phyloP scores from a whole-genome alignment of 139 green algal genomes.

The Chlamydomonas sp. region DNA sequence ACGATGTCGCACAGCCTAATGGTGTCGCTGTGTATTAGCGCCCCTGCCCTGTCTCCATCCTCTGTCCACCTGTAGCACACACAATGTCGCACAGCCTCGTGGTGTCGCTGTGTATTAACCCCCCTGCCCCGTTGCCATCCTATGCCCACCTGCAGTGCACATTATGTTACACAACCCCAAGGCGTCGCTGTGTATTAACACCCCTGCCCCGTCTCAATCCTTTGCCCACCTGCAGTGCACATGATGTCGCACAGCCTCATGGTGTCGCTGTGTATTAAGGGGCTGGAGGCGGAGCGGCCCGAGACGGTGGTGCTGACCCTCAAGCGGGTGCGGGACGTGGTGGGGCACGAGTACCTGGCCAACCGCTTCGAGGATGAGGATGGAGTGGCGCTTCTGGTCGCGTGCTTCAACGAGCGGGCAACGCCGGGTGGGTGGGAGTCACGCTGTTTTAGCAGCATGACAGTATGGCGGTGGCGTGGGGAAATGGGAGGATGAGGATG shows the following conservation, averaged over 20 bases:
- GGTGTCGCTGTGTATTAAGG: constrained; percentile 22
- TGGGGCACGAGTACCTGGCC: constrained; percentile 7
- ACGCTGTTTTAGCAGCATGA: background rate
- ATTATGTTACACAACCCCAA: no score
- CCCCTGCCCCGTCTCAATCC: no score
- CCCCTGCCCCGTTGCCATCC: no score
- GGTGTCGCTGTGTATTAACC: constrained; percentile 17
- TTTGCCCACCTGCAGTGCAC: background rate
- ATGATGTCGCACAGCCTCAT: constrained; percentile 36
- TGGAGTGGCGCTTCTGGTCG: background rate
- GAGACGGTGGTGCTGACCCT: constrained; percentile 28
- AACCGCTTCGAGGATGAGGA: constrained; percentile 24
- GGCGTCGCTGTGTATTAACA: no score
- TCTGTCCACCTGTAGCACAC: background rate
- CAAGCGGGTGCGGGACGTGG: background rate
- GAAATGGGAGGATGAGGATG: no score
- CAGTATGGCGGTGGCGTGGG: no score
- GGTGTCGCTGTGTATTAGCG: no score
- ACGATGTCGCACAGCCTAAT: no score
- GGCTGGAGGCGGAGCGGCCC: constrained; percentile 29
- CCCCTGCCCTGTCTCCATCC: no score
- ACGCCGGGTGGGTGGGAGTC: background rate
- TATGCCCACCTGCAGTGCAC: no score
- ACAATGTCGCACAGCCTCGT: constrained; percentile 32
- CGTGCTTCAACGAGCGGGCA: background rate